These are phyloP conservation scores for Rosa persica DNA, from an alignment of 306 rosid genomes.

Conservation along the genomic window DNA sequence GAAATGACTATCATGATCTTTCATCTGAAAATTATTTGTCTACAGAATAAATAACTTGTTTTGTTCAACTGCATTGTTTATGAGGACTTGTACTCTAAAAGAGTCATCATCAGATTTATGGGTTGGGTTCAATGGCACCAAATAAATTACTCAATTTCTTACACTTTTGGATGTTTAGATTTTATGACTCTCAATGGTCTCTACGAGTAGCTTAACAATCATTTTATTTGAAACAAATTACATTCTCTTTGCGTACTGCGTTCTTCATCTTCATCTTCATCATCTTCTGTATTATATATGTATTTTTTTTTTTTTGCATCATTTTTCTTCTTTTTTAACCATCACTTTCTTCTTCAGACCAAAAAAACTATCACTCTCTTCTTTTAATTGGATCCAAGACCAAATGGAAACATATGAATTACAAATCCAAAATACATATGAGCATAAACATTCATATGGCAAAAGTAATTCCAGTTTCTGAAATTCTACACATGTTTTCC, in stretches of 20 bases:
- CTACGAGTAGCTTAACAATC: background rate
- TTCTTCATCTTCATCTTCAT: background rate
- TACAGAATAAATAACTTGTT: background rate
- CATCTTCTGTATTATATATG: background rate
- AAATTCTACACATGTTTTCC: background rate
- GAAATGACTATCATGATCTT: background rate
- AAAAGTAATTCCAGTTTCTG: background rate
- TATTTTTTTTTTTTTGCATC: background rate
- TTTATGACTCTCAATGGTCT: background rate
- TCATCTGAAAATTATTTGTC: background rate
- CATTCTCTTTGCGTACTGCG: background rate
- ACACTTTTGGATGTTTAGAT: background rate
- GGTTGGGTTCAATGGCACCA: background rate
- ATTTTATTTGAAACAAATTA: background rate
- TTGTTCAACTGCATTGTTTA: background rate
- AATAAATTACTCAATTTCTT: background rate
- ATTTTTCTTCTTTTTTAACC: background rate
- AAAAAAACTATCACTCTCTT: background rate
- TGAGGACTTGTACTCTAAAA: background rate
- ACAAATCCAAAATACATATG: background rate
- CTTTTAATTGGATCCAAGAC: background rate
- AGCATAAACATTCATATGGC: background rate
- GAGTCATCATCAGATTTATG: background rate
- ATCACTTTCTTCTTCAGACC: background rate
- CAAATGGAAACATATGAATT: background rate